Conservation (phyloP, 768 basidiomycete genomes). For the Leccinellum luteum region DNA sequence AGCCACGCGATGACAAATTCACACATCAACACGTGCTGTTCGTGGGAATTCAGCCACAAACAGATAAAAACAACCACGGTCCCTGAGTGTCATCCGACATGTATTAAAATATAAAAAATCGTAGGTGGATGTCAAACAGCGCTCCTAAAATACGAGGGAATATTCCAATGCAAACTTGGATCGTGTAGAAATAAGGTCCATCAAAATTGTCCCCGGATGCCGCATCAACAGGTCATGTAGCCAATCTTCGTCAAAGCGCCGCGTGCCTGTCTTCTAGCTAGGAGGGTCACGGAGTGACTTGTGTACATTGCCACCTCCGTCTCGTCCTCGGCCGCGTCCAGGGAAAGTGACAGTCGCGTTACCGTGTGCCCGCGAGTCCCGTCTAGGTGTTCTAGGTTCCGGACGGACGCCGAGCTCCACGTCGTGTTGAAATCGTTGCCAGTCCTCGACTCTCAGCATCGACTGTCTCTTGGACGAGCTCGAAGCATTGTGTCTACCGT, state of each 20-base stretch:
- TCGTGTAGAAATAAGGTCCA: constrained; percentile 19
- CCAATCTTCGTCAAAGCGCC: background rate
- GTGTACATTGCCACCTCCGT: background rate
- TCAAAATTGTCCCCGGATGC: constrained; percentile 13
- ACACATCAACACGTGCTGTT: constrained; percentile 29
- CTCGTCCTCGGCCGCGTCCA: constrained; percentile 23
- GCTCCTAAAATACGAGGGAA: constrained; percentile 16
- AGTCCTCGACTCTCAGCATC: constrained; percentile 80
- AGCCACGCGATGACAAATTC: constrained; percentile 19
- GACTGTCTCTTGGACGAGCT: constrained; percentile 63
- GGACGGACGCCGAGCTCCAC: constrained; percentile 32
- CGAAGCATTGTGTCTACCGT: constrained; percentile 26
- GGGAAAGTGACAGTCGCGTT: constrained; percentile 34
- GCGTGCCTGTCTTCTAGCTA: constrained; percentile 24
- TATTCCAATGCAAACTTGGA: constrained; percentile 18
- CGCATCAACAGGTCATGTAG: constrained; percentile 17
- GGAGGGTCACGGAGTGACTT: constrained; percentile 23
- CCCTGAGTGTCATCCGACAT: constrained; percentile 1
- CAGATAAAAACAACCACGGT: constrained; percentile 6
- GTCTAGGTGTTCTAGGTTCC: constrained; percentile 19
- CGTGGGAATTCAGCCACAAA: constrained; percentile 31
- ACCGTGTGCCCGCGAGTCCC: constrained; percentile 20
- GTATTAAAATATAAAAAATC: constrained; percentile 19
- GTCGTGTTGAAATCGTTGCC: constrained; percentile 72
- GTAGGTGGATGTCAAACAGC: constrained; percentile 8